Conservation (phyloP, 2,329 filamentous ascomycete species). For the Colletotrichum spinosum region DNA sequence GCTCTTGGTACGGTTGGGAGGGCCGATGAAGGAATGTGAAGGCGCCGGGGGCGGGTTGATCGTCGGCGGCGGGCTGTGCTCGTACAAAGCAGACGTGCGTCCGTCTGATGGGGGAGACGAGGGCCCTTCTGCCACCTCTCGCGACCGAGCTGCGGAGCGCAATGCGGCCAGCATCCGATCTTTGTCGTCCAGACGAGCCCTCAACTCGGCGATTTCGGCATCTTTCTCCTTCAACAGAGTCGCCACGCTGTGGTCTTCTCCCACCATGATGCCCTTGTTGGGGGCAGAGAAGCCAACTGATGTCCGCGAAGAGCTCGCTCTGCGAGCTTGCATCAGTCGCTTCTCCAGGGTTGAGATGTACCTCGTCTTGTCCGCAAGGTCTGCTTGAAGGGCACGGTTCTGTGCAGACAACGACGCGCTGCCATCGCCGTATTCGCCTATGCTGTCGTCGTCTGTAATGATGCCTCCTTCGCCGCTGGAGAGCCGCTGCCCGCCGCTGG, state of each 20-base stretch:
- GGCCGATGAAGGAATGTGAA: conserved; percentile 5
- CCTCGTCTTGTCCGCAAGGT: conserved; percentile 94
- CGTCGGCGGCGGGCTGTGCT: conserved; percentile 34
- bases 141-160: conserved; percentile 84
- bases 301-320: conserved; percentile 89
- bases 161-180: conserved; percentile 92
- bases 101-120: conserved; percentile 34
- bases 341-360: conserved; percentile 97
- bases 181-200: conserved; percentile 91
- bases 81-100: conserved; percentile 42
- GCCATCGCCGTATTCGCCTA: conserved; percentile 88
- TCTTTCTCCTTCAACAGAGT: conserved; percentile 88
- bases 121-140: conserved; percentile 78
- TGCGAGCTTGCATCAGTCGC: conserved; percentile 86
- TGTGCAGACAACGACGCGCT: conserved; percentile 86
- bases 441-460: conserved; percentile 74
- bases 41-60: conserved; percentile 36
- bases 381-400: conserved; percentile 91
- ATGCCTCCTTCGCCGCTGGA: conserved; percentile 56
- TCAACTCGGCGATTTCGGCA: conserved; percentile 90
- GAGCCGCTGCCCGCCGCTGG: conserved; percentile 56
- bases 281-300: conserved; percentile 76
- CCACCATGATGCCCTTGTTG: conserved; percentile 74
- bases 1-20: conserved; percentile 70
- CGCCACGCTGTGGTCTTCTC: conserved; percentile 82